Percentiles rank a stretch among this genome's conserved stretches.
Evolutionary conservation across 768 basidiomycete genomes (phyloP).

Genomic region (Chiua virens): DNA sequence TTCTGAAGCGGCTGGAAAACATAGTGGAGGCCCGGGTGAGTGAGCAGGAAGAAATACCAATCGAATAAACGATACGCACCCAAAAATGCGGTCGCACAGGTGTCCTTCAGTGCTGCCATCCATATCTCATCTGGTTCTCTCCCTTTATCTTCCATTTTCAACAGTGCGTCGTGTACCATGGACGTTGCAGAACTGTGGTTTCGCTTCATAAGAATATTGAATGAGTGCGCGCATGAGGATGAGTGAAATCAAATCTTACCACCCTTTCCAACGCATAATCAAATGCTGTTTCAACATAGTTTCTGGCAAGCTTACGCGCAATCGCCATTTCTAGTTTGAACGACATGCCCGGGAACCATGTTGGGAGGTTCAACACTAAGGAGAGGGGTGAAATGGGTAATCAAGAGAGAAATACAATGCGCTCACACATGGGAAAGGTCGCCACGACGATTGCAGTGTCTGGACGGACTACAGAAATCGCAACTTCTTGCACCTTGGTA

Average conservation of each 20-base stretch:
- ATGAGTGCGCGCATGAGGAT: neutral
- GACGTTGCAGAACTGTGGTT: neutral
- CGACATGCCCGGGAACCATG: conserved; percentile 13
- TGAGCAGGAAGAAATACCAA: neutral
- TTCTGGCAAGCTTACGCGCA: neutral
- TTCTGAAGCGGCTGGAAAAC: conserved; percentile 3
- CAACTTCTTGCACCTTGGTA: neutral
- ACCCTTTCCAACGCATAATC: neutral
- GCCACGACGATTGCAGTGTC: conserved; percentile 3
- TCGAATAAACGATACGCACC: neutral
- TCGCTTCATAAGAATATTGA: neutral
- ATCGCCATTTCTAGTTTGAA: conserved; percentile 1
- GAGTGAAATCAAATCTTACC: neutral
- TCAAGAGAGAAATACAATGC: neutral
- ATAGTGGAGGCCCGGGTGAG: too few species aligned
- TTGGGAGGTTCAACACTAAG: conserved; percentile 12
- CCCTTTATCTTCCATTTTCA: neutral
- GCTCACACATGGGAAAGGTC: conserved; percentile 8
- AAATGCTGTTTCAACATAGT: conserved; percentile 4
- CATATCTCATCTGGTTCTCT: neutral
- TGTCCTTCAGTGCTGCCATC: neutral
- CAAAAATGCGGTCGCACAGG: conserved; percentile 1
- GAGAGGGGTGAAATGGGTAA: neutral
- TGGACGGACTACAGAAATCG: neutral
- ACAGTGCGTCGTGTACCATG: conserved; percentile 3